Evolutionary conservation across 1,139 yeast species (phyloP), one percentile per base, ranked within the genome.

Genomic region (Yamadazyma atlantica): DNA sequence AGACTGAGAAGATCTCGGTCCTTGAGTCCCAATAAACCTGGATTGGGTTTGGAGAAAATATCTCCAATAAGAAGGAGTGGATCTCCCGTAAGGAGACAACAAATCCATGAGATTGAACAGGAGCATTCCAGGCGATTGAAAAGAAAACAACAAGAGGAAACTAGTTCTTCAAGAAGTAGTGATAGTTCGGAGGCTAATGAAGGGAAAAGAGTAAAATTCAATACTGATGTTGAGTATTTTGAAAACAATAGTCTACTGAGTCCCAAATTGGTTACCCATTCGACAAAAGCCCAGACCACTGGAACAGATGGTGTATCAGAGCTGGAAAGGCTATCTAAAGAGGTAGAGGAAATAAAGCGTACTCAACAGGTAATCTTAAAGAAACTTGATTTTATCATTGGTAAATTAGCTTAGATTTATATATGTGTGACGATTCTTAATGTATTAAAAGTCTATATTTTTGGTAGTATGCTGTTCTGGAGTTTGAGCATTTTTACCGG

Each of bases 31-130:
- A 37, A 29, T n/a, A 33, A 40, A 30, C 12, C 29, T 3, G 30
- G 35, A 21, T 31, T 25, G 40, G 33, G 5, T 32, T 47, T 30
- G n/a, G 26, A 7, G 5, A 26, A 7, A 11, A 7, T 28, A 16
- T 61, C 67, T 1, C 66, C 69, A 2, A 49, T 60, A 15, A 56
- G 65, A 43, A 54, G 62, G 40, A 64, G 69, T 35, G 73, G 73
- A 3, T 64, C 71, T 0, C 72, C 73, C 0, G 52, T 54, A 21
- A 47, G 71, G 31, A 49, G 73, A 30, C 55, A 52, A 35, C 52
- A 54, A 33, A 66, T 66, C 14, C 49, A 45, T 23, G 61, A 62
- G 35, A 48, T 64, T 23, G 73, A 65, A 41, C 34, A 37, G 12
- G 40, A 39, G 28, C 37, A 44, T 42, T 41, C 43, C 3, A 28